Conservation (phyloP, 371 early-diverging fungal species). For the Circinella umbellata region DNA sequence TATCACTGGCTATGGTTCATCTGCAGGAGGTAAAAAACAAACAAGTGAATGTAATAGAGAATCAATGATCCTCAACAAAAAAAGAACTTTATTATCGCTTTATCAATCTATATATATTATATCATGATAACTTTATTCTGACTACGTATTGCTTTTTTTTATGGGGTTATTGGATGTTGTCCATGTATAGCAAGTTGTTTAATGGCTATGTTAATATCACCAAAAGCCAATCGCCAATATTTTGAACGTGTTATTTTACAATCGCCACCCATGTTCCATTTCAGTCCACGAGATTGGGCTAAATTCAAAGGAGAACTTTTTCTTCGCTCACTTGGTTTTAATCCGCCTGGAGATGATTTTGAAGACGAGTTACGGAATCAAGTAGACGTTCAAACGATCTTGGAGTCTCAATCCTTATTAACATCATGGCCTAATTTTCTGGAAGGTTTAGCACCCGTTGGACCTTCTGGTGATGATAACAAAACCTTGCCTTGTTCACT, state of each 20-base stretch:
- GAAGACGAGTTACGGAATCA: constrained; percentile 23
- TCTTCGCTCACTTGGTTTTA: constrained; percentile 31
- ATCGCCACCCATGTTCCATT: constrained; percentile 41
- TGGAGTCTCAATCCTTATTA: constrained; percentile 41
- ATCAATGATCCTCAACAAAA: no score
- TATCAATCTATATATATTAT: no score
- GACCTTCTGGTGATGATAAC: constrained; percentile 25
- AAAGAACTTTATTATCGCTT: no score
- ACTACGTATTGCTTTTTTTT: no score
- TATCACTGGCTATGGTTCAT: constrained; percentile 43
- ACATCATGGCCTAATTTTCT: constrained; percentile 47
- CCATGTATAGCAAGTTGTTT: not conserved
- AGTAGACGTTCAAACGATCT: constrained; percentile 27
- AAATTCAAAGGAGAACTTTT: constrained; percentile 36
- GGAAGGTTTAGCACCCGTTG: constrained; percentile 42
- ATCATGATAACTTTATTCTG: no score
- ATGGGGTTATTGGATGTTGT: no score
- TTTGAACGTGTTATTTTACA: constrained; percentile 27
- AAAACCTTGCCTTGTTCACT: constrained; percentile 20
- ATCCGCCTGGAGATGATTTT: not conserved
- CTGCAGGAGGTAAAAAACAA: constrained; percentile 34
- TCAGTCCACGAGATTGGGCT: constrained; percentile 37
- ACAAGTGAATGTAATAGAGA: no score
- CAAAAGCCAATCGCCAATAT: not conserved
- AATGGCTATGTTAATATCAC: constrained; percentile 14